Base-by-base conservation (phyloP, 1,284 basidiomycete species). In the Boletus sp. region DNA sequence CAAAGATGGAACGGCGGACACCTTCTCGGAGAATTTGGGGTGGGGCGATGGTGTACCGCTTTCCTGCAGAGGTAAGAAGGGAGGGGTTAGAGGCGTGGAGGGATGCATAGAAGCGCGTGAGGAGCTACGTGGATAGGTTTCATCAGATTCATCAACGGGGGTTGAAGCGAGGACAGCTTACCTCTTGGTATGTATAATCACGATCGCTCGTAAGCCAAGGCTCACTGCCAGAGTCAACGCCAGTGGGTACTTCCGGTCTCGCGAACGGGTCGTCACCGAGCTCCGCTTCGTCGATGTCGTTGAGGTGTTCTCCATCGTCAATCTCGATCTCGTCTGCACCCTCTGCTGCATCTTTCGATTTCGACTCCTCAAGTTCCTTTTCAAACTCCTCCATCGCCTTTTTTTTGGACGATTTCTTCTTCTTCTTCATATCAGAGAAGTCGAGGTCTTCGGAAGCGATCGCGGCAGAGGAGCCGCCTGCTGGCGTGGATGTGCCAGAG, bases 31-130 rank as follows among this genome's bases (percentile, higher is more conserved):
- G 84, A 44, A 99, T 88, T 52, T 89, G 88, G 16, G 95, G 95
- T n/a, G 95, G 96, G 1, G 94, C 92, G 59, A 99, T 95, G 16
- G 94, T 98, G 76, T 97, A 98, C 44, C 92, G 84, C 71, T 94
- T 93, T 70, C 89, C 91, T 54, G 89, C 70, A 13, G 84, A 80
- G 45, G 82, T 86, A 52, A 93, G 88, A 29, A 99, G 84, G 44
- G 94, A 84, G 12, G 95, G 95, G 69, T 99, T 98, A 50, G 94
- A 91, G 29, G 90, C 86, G 60, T 97, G 94, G 13, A 99, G 80
- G 34, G 90, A 86, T 49, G 78, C 77, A 75, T 95, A 98, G 74
- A 98, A 95, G 36, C 95, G 89, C 29, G 83, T 84, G 47, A 99
- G 82, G 41, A 99, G 91, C 91, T 95, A 51, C 33, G 46, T 10